phyloP scores from a whole-genome alignment of 768 basidiomycete species.

The Serpula lacrymans region DNA sequence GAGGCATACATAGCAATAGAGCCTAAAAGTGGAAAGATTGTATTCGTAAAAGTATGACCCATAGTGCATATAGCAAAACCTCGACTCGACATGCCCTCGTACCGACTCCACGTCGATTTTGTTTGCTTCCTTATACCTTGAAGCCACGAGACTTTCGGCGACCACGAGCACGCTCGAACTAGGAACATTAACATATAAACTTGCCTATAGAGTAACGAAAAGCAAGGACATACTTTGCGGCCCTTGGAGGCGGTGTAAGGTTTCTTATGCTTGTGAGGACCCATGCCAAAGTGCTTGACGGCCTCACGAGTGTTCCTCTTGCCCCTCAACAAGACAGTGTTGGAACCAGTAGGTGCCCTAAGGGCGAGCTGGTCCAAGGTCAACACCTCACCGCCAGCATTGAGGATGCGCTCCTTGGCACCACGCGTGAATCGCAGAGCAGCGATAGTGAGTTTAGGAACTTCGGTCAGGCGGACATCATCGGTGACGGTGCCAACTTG shows the following conservation, averaged over 20 bases:
- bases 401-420: constrained; percentile 92
- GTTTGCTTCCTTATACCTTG: constrained; percentile 72
- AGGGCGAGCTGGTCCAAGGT: constrained; percentile 97
- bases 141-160: constrained; percentile 97
- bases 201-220: background rate
- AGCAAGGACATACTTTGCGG: constrained; percentile 65
- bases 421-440: constrained; percentile 93
- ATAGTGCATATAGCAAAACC: constrained; percentile 29
- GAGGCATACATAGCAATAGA: constrained; percentile 20
- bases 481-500: constrained; percentile 92
- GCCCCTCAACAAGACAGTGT: constrained; percentile 92
- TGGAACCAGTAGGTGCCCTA: constrained; percentile 90
- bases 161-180: constrained; percentile 98
- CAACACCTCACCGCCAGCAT: constrained; percentile 90
- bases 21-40: constrained; percentile 13
- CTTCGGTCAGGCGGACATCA: constrained; percentile 79
- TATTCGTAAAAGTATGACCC: constrained; percentile 23
- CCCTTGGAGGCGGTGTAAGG: constrained; percentile 95
- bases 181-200: constrained; percentile 4
- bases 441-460: constrained; percentile 91
- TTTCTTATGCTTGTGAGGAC: constrained; percentile 98
- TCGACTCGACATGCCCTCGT: constrained; percentile 18
- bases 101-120: constrained; percentile 32
- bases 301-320: constrained; percentile 93
- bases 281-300: constrained; percentile 98